These are phyloP conservation scores for Heliamphora exappendiculata DNA, from an alignment of 148 eudicot species.

Conservation along the genomic window DNA sequence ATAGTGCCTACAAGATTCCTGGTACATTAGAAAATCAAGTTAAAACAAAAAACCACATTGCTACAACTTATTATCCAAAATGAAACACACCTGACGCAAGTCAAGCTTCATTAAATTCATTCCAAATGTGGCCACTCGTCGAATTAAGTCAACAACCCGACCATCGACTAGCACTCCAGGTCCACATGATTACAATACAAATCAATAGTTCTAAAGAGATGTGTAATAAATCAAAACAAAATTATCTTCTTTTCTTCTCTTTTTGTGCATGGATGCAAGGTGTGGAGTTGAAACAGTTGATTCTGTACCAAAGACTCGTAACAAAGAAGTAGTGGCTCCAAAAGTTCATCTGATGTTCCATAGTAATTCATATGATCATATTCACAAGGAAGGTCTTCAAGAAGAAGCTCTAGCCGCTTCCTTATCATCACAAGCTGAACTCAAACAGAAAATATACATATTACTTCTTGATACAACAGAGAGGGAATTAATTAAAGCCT, in stretches of 20 bases:
- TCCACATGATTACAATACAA: slow-evolving; percentile 70
- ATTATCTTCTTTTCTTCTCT: slow-evolving; percentile 2
- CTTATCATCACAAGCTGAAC: slow-evolving; percentile 69
- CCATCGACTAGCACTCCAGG: slow-evolving; percentile 91
- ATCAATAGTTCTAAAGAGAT: slow-evolving; percentile 2
- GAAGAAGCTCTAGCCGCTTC: slow-evolving; percentile 67
- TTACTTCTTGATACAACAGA: not conserved
- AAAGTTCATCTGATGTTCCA: slow-evolving; percentile 65
- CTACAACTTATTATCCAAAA: slow-evolving; percentile 4
- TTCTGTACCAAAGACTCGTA: slow-evolving; percentile 74
- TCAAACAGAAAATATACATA: not conserved
- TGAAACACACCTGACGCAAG: slow-evolving; percentile 68
- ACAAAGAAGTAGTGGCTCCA: slow-evolving; percentile 77
- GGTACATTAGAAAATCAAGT: slow-evolving; percentile 8
- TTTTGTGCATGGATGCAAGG: not conserved
- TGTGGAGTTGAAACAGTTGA: not conserved
- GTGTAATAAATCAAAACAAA: not conserved
- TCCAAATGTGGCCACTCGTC: slow-evolving; percentile 82
- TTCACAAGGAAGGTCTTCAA: slow-evolving; percentile 79
- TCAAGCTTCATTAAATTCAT: slow-evolving; percentile 91
- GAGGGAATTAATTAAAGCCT: too few relatives aligned
- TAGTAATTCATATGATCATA: slow-evolving; percentile 57
- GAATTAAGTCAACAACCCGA: slow-evolving; percentile 77
- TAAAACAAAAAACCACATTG: slow-evolving; percentile 1
- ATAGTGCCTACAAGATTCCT: slow-evolving; percentile 87